phyloP scores from a whole-genome alignment of 192 early-diverging fungal genomes.

The Linnemannia hyalina region DNA sequence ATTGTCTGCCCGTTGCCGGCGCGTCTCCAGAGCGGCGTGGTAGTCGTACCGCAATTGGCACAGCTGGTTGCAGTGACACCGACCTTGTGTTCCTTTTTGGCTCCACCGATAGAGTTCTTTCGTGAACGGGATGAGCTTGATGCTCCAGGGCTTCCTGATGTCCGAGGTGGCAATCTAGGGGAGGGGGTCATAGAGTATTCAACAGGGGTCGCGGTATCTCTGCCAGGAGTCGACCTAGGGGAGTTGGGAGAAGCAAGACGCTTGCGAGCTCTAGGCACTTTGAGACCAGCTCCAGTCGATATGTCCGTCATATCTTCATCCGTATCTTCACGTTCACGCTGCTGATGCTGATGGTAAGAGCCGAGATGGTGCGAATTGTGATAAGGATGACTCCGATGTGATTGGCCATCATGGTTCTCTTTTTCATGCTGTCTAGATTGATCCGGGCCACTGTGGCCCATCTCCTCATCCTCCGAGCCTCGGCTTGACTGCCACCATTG shows the following conservation, averaged over 20 bases:
- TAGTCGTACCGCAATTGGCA: conserved; percentile 90
- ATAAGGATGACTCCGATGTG: conserved; percentile 6
- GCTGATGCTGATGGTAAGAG: conserved; percentile 9
- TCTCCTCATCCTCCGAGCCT: not conserved
- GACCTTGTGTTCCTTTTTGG: conserved; percentile 51
- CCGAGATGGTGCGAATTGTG: conserved; percentile 8
- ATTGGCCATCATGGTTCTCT: not conserved
- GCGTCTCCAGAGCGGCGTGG: conserved; percentile 94
- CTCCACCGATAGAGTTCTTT: conserved; percentile 29
- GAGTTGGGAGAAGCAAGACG: conserved; percentile 31
- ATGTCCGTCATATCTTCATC: conserved; percentile 35
- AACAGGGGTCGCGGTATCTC: not conserved
- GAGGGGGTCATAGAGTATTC: conserved; percentile 27
- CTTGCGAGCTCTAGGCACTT: conserved; percentile 16
- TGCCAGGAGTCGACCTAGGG: not conserved
- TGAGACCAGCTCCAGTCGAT: conserved; percentile 4
- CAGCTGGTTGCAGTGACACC: conserved; percentile 74
- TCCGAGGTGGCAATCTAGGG: conserved; percentile 20
- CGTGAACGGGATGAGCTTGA: conserved; percentile 29
- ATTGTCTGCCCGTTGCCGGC: conserved; percentile 89
- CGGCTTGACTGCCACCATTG: not conserved
- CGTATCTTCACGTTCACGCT: conserved; percentile 4
- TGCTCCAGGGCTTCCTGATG: conserved; percentile 6
- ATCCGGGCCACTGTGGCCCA: not conserved
- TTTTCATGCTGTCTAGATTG: not conserved